Evolutionary conservation across 345 rosid genomes (phyloP).

Genomic region (Salix koriyanagi): DNA sequence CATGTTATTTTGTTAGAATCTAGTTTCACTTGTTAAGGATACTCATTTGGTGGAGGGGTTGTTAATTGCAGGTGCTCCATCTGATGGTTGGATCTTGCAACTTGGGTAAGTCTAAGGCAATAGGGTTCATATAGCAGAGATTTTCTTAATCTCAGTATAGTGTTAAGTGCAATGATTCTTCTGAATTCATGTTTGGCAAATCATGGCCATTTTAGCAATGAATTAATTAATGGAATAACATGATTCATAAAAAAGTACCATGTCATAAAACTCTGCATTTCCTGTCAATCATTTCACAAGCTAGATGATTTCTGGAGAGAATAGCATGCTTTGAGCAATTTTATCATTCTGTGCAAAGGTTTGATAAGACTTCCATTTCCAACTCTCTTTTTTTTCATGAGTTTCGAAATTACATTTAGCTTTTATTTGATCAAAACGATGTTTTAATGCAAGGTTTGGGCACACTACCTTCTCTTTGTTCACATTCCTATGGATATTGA

Average conservation of each 20-base stretch:
- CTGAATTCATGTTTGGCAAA: neutral
- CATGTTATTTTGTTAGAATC: neutral
- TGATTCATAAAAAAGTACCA: neutral
- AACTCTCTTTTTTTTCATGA: neutral
- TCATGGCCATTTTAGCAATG: neutral
- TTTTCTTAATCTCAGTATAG: conserved; percentile 4
- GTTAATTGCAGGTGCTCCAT: conserved; percentile 58
- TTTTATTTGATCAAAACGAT: neutral
- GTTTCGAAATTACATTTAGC: neutral
- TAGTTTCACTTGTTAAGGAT: neutral
- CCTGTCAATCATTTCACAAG: neutral
- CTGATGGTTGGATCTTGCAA: conserved; percentile 53
- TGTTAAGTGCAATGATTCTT: neutral
- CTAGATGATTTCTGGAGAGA: neutral
- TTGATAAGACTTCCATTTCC: neutral
- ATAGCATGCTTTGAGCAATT: neutral
- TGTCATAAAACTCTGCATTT: neutral
- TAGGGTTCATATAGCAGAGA: neutral
- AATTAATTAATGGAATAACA: neutral
- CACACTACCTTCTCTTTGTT: neutral
- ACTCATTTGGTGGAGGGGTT: conserved; percentile 6
- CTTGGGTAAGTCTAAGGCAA: conserved; percentile 34
- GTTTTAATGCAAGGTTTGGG: neutral
- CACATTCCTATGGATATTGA: neutral
- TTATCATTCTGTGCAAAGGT: neutral